Percentiles rank a stretch among this genome's conserved stretches.
Conservation (phyloP, 352 stramenopile species). For the Globisporangium spinosum region DNA sequence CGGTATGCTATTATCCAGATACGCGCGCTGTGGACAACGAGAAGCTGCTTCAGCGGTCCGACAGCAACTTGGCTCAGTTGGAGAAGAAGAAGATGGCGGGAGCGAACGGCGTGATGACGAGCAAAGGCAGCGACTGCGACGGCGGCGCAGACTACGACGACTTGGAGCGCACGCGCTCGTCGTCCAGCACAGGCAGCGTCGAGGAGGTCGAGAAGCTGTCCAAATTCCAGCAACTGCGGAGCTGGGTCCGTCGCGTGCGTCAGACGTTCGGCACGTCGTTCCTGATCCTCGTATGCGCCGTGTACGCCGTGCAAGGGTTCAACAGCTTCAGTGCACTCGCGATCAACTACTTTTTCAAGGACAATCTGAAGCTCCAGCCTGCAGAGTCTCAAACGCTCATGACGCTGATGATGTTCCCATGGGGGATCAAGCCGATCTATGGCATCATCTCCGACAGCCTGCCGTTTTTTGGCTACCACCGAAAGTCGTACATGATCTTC, state of each 20-base stretch:
- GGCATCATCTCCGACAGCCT: conserved; percentile 95
- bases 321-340: conserved; percentile 90
- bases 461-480: conserved; percentile 92
- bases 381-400: conserved; percentile 91
- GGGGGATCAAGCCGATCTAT: conserved; percentile 96
- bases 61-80: conserved; percentile 7
- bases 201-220: conserved; percentile 20
- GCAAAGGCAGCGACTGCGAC: conserved; percentile 13
- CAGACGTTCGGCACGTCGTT: conserved; percentile 73
- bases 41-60: conserved; percentile 17
- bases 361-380: conserved; percentile 92
- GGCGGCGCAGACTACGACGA: conserved; percentile 5
- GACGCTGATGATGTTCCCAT: conserved; percentile 93
- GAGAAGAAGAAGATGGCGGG: conserved; percentile 15
- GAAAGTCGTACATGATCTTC: conserved; percentile 94
- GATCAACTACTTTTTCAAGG: conserved; percentile 96
- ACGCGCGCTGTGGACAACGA: conserved; percentile 12
- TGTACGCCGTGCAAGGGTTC: conserved; percentile 95
- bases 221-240: conserved; percentile 33
- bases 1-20: not conserved
- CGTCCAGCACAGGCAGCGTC: conserved; percentile 18
- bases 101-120: not conserved
- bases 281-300: conserved; percentile 64
- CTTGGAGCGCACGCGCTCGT: conserved; percentile 12
- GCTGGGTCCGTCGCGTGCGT: conserved; percentile 47